Conservation (phyloP, 441 rosid genomes). For the Pelargonium fulgidum region DNA sequence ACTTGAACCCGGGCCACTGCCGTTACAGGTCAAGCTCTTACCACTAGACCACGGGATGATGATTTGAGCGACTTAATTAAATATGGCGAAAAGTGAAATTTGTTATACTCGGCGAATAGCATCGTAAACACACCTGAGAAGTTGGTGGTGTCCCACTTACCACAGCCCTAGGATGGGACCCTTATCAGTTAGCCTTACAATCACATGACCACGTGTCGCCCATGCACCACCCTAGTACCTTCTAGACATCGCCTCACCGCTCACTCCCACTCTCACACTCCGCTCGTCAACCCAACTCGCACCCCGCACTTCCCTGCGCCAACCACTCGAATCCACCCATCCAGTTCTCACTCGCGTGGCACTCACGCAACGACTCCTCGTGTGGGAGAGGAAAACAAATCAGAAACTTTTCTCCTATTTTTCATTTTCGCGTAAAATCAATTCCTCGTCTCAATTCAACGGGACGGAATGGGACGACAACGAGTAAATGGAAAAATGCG, state of each 20-base stretch:
- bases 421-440: too few relatives aligned
- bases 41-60: too few relatives aligned
- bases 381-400: neutral
- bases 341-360: neutral
- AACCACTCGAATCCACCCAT: neutral
- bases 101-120: too few relatives aligned
- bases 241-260: neutral
- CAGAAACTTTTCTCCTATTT: neutral
- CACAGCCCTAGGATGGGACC: neutral
- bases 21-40: too few relatives aligned
- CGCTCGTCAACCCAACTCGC: neutral
- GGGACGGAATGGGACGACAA: neutral
- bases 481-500: neutral
- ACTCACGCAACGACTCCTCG: neutral
- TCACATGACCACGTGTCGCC: conserved; percentile 1
- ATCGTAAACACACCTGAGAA: too few relatives aligned
- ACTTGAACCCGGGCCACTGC: too few relatives aligned
- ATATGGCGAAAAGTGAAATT: too few relatives aligned
- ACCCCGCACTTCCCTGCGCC: neutral
- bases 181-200: neutral
- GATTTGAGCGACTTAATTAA: too few relatives aligned
- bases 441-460: neutral
- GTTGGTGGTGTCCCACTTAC: neutral
- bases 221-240: neutral
- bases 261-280: neutral